Evolutionary conservation across 2,329 filamentous ascomycete genomes (phyloP), one percentile per base, ranked within the genome.

Genomic region (Aspergillus ochraceoroseus): DNA sequence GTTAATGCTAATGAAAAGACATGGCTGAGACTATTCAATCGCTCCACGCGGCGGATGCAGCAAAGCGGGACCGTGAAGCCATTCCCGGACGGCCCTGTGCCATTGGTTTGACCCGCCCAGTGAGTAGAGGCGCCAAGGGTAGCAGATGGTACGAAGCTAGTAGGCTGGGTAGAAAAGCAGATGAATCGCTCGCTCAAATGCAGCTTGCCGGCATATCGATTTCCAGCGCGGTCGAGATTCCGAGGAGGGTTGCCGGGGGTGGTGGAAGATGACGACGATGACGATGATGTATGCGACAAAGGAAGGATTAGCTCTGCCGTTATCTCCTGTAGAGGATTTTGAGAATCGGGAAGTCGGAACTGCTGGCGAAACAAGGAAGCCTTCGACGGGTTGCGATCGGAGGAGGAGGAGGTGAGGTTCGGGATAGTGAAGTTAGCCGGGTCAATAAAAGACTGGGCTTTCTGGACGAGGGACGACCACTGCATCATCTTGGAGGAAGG

Each of bases 271-370:
- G 76, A 81, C 45, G 59, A 41, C 2, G 57, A 56, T 48, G 56
- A 64, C 53, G 57, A 56, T 51, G 56, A 64, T 54, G 72, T 76
- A 65, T 83, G 85, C 49, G 79, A 79, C 47, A 79, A 81, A 40
- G 83, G 82, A 44, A 98, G 85, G 41, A 88, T 94, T 45, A 98
- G 79, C 72, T 98, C 92, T 59, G 92, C 89, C 46, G 85, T 88
- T 68, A 98, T 95, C 72, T 98, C 92, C 70, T 94, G 88, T 43
- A 96, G 77, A 41, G 92, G 92, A 48, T 85, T 89, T 68, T 98
- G 90, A 26, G 87, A 84, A 59, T 87, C 81, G 31, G 92, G 92
- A 22, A 98, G 83, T 52, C 92, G 87, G 72, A 98, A 98, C 68
- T 98, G 92, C 65, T 85, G 83, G 70, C 92, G 88, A 71, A 96